Percentiles rank a stretch among this genome's conserved stretches.
These are phyloP conservation scores for Arbutus unedo DNA, from an alignment of 148 eudicot species.

Conservation along the genomic window DNA sequence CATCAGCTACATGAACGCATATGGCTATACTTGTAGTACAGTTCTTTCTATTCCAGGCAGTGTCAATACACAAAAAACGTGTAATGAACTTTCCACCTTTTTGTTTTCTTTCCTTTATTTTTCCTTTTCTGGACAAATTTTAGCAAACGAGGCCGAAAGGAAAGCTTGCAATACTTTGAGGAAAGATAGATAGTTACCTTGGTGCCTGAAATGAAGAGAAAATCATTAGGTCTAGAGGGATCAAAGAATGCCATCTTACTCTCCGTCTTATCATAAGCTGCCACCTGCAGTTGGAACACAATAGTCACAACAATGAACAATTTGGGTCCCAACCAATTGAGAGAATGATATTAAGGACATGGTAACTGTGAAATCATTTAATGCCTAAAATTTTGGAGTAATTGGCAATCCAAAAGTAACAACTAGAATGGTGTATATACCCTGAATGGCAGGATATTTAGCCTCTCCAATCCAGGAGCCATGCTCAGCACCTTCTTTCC, in stretches of 20 bases:
- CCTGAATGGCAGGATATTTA: constrained; percentile 17
- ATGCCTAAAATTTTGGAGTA: neutral
- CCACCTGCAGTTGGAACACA: constrained; percentile 54
- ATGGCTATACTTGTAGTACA: neutral
- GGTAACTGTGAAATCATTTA: neutral
- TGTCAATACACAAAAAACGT: neutral
- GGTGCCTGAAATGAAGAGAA: constrained; percentile 90
- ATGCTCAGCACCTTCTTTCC: constrained; percentile 79
- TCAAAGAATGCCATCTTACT: constrained; percentile 94
- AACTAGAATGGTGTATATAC: constrained; percentile 3
- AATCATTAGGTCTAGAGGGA: constrained; percentile 87
- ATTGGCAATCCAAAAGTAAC: neutral
- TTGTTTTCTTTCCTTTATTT: neutral
- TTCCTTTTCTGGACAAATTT: neutral
- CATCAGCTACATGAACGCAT: constrained; percentile 6
- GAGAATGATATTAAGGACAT: neutral
- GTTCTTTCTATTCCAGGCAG: neutral
- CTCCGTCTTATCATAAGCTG: constrained; percentile 90
- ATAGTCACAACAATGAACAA: neutral
- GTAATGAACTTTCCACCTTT: neutral
- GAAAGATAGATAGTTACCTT: constrained; percentile 49
- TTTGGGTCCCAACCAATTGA: neutral
- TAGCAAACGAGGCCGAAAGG: neutral
- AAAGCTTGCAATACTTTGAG: neutral
- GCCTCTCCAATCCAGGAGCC: constrained; percentile 81